phyloP scores from a whole-genome alignment of 192 early-diverging fungal genomes.

The Coemansia sp. region DNA sequence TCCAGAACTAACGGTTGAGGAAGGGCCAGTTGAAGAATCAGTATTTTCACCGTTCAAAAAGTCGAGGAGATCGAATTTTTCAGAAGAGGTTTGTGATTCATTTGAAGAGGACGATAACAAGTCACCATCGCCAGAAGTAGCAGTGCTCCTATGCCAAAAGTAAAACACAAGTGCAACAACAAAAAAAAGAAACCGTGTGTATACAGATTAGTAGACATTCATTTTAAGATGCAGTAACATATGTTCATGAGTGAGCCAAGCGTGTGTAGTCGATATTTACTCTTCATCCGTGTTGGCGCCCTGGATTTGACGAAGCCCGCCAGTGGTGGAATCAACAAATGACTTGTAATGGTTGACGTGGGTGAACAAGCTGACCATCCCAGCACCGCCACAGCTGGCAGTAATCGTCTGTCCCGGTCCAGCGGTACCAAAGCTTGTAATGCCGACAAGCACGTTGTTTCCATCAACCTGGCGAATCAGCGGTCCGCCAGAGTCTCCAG shows the following conservation, averaged over 20 bases:
- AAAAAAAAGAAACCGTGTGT: background rate
- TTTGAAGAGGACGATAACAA: background rate
- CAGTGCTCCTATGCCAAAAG: conserved; percentile 9
- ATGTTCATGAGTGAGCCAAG: background rate
- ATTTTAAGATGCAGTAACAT: background rate
- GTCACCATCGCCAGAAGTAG: conserved; percentile 1
- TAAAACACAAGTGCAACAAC: background rate
- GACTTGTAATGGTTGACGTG: conserved; percentile 46
- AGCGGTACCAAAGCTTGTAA: conserved; percentile 55
- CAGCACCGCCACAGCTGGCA: conserved; percentile 40
- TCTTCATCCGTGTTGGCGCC: conserved; percentile 16
- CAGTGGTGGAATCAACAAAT: conserved; percentile 49
- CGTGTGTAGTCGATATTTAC: conserved; percentile 25
- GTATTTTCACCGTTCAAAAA: background rate
- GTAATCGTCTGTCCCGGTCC: conserved; percentile 35
- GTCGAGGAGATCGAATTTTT: background rate
- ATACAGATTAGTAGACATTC: background rate
- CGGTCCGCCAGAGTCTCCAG: conserved; percentile 57
- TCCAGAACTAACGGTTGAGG: background rate
- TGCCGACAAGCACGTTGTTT: conserved; percentile 42
- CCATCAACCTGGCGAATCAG: conserved; percentile 46
- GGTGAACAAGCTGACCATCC: conserved; percentile 55
- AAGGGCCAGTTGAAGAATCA: background rate
- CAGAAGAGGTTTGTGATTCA: background rate
- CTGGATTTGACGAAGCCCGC: conserved; percentile 37